Base-by-base conservation (phyloP, 306 rosid species). In the Acacia confusa region DNA sequence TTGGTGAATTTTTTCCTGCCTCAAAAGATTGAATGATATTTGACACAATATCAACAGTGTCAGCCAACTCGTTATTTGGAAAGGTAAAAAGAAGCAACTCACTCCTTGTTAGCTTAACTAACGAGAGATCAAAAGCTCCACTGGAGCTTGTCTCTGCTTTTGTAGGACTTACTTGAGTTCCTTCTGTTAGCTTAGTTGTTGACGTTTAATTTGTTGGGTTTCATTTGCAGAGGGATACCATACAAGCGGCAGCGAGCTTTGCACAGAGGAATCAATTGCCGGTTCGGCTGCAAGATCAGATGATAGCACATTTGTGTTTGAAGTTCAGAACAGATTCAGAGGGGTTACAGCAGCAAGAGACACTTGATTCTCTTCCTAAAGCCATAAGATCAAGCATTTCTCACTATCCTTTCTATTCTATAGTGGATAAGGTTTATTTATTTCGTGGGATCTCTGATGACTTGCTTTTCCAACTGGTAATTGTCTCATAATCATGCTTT, bases 381-480 rank as follows among this genome's bases (percentile, higher is more conserved):
- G n/a, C n/a, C 80, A 94, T 94, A 63, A 85, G 86, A 22, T 92
- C 93, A 0, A 86, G 97, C 79, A 88, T 94, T 67, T 82, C 94
- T 3, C 88, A 87, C 45, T 86, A 82, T 67, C 88, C 90, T 70
- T 94, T 94, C 77, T 85, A 82, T 72, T 72, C 94, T 16, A 81
- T 87, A 36, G 61, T 92, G 14, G 89, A 92, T 32, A 84, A 86
- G 2, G 88, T 86, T 22, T 94, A 94, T 85, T 84, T 92, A 84
- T 92, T 94, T 78, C 80, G 68, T 3, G 97, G 98, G 40, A 97
- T 94, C 9, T 91, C 98, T 32, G 70, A 36, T 27, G 97, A 94
- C 88, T 83, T 94, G 44, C 90, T 90, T 68, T 91, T 92, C 86
- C 98, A 94, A 79, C 77, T 94, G 97, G 98, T 94, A 91, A 88